phyloP scores from a whole-genome alignment of 345 rosid genomes.

The Eutrema japonicum region DNA sequence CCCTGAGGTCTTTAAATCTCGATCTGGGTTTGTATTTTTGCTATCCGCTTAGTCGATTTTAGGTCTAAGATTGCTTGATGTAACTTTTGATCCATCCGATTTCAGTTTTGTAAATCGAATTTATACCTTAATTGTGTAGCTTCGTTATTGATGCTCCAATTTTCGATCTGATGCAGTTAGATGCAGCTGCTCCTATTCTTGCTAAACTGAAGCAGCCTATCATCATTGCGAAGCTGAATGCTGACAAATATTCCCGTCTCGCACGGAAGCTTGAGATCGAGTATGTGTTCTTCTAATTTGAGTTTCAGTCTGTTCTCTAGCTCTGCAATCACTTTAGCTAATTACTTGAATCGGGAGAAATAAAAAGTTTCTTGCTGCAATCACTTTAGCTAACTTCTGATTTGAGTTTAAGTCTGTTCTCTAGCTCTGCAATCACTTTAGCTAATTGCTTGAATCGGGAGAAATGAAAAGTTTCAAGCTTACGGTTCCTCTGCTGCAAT shows the following conservation, averaged over 20 bases:
- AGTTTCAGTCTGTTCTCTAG: not conserved
- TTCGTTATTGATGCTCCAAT: not conserved
- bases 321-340: not conserved
- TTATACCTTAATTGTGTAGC: not conserved
- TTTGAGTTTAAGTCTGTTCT: not conserved
- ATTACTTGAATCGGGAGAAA: not conserved
- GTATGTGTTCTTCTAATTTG: constrained; percentile 51
- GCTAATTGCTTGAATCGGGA: not conserved
- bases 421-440: not conserved
- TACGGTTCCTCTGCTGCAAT: not conserved
- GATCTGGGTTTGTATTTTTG: constrained; percentile 8
- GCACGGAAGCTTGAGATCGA: constrained; percentile 77
- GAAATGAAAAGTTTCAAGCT: not conserved
- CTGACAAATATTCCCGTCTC: constrained; percentile 72
- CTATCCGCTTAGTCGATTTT: not conserved
- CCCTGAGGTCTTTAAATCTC: constrained; percentile 63
- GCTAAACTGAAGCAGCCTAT: constrained; percentile 75
- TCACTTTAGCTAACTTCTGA: no score
- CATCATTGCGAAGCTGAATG: constrained; percentile 81
- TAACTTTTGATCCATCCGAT: not conserved
- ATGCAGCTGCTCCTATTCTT: constrained; percentile 85
- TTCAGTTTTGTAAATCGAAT: not conserved
- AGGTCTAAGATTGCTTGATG: not conserved
- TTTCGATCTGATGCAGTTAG: constrained; percentile 60
- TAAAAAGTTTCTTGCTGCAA: not conserved